Base-by-base conservation (phyloP, 2,329 filamentous ascomycete genomes). In the Fusarium siculi region DNA sequence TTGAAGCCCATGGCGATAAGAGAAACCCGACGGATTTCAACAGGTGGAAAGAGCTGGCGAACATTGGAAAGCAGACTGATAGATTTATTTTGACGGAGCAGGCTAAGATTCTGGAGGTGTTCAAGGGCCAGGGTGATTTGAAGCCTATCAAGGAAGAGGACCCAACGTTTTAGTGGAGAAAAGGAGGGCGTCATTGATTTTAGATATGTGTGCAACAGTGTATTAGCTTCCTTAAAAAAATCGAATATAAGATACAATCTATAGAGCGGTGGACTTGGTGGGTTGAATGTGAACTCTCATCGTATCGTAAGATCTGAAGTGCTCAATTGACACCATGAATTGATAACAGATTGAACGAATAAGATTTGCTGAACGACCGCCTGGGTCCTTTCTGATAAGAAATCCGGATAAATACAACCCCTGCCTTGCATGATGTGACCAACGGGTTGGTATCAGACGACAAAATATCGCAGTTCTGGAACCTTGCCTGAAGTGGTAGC, bases 1-100 rank as follows among this genome's bases (percentile, higher is more conserved):
- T 83, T 47, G 83, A 84, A 4, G 88, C 88, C 0, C 84, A 88
- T 65, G 88, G 88, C 3, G 87, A 90, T 66, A 90, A 90, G 81
- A 80, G 87, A 16, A 86, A 88, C 25, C 73, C 78, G 4, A 78
- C 84, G 16, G 87, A 88, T 73, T 80, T 90, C 16, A 82, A 84
- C 61, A 79, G 87, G 21, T 90, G 88, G 88, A 84, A 84, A 58
- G 79, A 77, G 1, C 74, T 89, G 55, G 85, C 86, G 0, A 84
- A 81, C 47, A 77, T 88, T 6, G 88, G 87, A 10, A 82, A 73
- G 3, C 87, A 89, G 76, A 82, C 81, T 0, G 87, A 89, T 47
- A 79, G 88, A 19, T 80, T 85, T 16, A 81, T 89, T 78, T 72
- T 90, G 70, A 84, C 83, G 40, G 87, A 90, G 76, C 87, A 90